Base-by-base conservation (phyloP, 352 stramenopile genomes). In the Phytopythium sindhum region DNA sequence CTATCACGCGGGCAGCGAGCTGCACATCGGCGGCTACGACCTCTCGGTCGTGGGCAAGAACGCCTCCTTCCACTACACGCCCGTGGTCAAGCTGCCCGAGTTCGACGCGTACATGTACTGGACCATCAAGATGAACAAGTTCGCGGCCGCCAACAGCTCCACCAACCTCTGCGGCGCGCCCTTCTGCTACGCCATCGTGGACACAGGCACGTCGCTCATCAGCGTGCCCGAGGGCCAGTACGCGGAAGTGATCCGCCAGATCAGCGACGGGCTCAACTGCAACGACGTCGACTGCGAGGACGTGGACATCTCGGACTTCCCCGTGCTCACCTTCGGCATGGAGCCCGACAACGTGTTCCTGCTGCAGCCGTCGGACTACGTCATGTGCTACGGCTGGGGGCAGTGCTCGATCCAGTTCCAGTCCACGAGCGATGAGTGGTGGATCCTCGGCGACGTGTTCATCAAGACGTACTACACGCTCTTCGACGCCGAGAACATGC, bases 391-490 rank as follows among this genome's bases (percentile, higher is more conserved):
- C 12, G 74, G 78, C 57, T 88, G 78, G 72, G 78, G 86, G 9
- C 76, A 89, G 61, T 96, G 88, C 72, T 77, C 83, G 26, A 56
- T 96, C 35, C 86, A 95, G 72, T 72, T 96, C 42, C 85, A 95
- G 73, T 77, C 78, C 4, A 90, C 83, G 26, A 65, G 63, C 23
- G 86, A 94, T 56, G 72, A 84, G 65, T 97, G 84, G 80, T 97
- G 89, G 89, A 95, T 97, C 70, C 77, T 97, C 21, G 89, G 89
- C 11, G 89, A 97, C 60, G 78, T 96, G 35, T 96, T 97, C 66
- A 88, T 96, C 61, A 94, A 96, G 76, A 94, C 86, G 26, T 96
- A 97, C 81, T 96, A 96, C 74, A 96, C 89, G 29, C 67, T 97
- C n/a, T 97, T 96, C 54, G 89, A 97, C 60, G 87, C 76, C n/a